Evolutionary conservation across 2,329 filamentous ascomycete genomes (phyloP).

Genomic region (Aureobasidium sp.): DNA sequence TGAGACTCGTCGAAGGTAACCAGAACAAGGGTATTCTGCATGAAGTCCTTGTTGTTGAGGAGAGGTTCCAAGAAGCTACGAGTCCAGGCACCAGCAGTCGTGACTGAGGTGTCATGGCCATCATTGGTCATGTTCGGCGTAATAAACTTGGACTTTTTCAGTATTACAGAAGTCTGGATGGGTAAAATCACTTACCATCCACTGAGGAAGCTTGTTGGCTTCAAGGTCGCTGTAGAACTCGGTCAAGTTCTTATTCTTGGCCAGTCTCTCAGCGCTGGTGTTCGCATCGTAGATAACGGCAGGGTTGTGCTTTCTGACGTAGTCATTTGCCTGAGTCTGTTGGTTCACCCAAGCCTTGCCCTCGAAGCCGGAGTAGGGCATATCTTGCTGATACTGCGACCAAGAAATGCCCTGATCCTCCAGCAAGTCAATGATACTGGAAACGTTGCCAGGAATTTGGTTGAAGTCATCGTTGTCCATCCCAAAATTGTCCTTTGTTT

Average conservation of each 20-base stretch:
- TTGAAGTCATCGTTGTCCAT: conserved; percentile 62
- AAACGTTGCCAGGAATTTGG: conserved; percentile 34
- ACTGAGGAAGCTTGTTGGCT: conserved; percentile 60
- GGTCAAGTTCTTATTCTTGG: conserved; percentile 67
- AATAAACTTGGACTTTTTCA: background rate
- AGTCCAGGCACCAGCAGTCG: conserved; percentile 61
- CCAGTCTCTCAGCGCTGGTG: conserved; percentile 51
- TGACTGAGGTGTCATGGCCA: conserved; percentile 67
- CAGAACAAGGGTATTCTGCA: conserved; percentile 66
- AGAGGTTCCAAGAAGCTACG: conserved; percentile 63
- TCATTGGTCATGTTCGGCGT: conserved; percentile 56
- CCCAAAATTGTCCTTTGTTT: conserved; percentile 56
- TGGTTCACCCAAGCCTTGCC: conserved; percentile 58
- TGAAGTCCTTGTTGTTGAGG: conserved; percentile 61
- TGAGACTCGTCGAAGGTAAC: conserved; percentile 75
- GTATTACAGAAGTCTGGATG: conserved; percentile 6
- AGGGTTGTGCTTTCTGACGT: conserved; percentile 76
- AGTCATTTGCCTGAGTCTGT: conserved; percentile 60
- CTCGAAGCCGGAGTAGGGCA: conserved; percentile 67
- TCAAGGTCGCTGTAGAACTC: conserved; percentile 62
- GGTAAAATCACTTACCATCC: conserved; percentile 42
- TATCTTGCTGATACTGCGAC: conserved; percentile 67
- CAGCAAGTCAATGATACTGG: conserved; percentile 35
- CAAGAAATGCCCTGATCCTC: conserved; percentile 37
- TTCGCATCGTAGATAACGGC: conserved; percentile 59